Evolutionary conservation across 768 basidiomycete genomes (phyloP), one percentile per base, ranked within the genome.

Genomic region (Scleroderma citrinum): DNA sequence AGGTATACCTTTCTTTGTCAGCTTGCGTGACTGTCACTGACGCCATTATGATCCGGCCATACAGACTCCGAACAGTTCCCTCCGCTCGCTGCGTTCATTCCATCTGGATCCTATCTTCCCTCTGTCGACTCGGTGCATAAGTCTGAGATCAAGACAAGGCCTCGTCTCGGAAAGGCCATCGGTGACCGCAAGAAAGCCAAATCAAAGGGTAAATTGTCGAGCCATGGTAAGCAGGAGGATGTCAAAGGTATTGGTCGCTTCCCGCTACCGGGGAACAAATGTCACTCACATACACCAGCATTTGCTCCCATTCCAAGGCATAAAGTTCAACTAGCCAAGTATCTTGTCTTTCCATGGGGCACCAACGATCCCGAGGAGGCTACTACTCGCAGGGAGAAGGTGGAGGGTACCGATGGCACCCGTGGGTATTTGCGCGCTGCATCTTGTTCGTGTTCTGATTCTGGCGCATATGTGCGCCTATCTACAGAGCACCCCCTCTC

Each of bases 321-420:
- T 13, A 50, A 53, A 1, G 23, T 48, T 59, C 16, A 76, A 68
- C 43, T 29, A n/a, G 75, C 77, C 0, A 59, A 61, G 1, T 92
- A 92, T 70, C 75, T 82, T 42, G 78, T 93, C 52, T 92, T 85
- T 67, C 62, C 71, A 1, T 92, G 84, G 81, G 92, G 93, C 19
- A 59, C 85, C 52, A 96, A 97, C 52, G 94, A 97, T 59, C 94
- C 94, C 0, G 58, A 69, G 0, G 79, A 77, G 48, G 93, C 65
- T 34, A 58, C 48, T 0, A 6, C 36, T 29, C 62, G 24, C 47
- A 61, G 64, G 35, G 59, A 53, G 11, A 21, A 3, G 3, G 54
- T 11, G 11, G 57, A 55, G n/a, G 57, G 58, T 29, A 13, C n/a
- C 17, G 30, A 34, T 16, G 29, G 64, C 67, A 45, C 26, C 53